Base-by-base conservation (phyloP, 1,139 yeast genomes). In the Ogataea hybrid region DNA sequence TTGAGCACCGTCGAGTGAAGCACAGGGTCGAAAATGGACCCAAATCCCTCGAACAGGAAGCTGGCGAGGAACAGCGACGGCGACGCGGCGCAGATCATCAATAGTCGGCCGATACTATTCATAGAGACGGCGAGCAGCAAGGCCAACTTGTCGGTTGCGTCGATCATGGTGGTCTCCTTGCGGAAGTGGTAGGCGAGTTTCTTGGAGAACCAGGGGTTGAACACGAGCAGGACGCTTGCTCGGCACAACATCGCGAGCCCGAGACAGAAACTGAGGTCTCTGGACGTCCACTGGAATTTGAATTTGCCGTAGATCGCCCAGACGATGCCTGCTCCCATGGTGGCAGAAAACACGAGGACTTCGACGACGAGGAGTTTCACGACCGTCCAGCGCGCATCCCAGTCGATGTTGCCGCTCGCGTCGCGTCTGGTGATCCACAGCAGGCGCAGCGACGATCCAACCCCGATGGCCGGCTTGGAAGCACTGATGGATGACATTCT, bases 251-350 rank as follows among this genome's bases (percentile, higher is more conserved):
- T 84, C 2, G 73, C 52, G 1, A 73, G 46, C 0, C 90, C 77
- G 45, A 86, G 61, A 44, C 77, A 71, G 46, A 73, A 71, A 6
- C 92, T 89, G 25, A 83, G 63, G 37, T 75, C 74, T 3, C 67
- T 72, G 16, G 86, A 71, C 2, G 66, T 64, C 87, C 94, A 83
- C 17, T 70, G 54, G 59, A 79, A 85, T 32, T 56, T 59, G 56
- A 71, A 79, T 23, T 83, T 76, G 0, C 83, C 76, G 54, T 77
- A 85, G 25, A 86, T 64, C 2, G 83, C 60, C 14, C 75, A 49
- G 1, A 81, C 63, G 17, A 76, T 74, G 8, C 73, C 72, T 21
- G 71, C 48, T 2, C 77, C 69, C 6, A 64, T 46, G 3, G 69
- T 64, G 20, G 71, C 49, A 6, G 71, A 58, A 21, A 68, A 56